Evolutionary conservation across 768 basidiomycete genomes (phyloP), one percentile per base, ranked within the genome.

Genomic region (Mycena crocata): DNA sequence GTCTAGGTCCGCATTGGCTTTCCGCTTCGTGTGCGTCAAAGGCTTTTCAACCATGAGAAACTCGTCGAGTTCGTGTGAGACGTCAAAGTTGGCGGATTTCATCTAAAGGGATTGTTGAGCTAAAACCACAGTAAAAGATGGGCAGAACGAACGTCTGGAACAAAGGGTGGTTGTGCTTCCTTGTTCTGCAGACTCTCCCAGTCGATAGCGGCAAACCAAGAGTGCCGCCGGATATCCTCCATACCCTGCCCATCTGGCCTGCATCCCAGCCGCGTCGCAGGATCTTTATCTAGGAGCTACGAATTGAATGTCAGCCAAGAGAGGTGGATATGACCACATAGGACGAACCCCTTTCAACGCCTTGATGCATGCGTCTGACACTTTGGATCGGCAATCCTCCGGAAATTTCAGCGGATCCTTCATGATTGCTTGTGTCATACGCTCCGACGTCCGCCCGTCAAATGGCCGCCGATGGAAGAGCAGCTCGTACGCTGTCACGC

Each of bases 31-130:
- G 68, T 96, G 95, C 61, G 95, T 98, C 60, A 99, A 81, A n/a
- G 97, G 97, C 77, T 98, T 98, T 81, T 99, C 97, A 57, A 96
- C 96, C 86, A 99, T 89, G 74, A 99, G 79, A 73, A 99, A 93
- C 77, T 99, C 98, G 76, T 99, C 96, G 13, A 99, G 87, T 81
- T 99, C 98, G 74, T 99, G 96, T 37, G 95, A 90, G 39, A 98
- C 92, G 75, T 99, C 97, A 78, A 99, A 99, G 78, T 99, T 99
- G n/a, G 96, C 94, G 79, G 92, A 92, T 77, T 96, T 96, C 79
- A 92, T 89, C 96, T 99, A n/a, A n/a, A n/a, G 74, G 30, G 65
- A 44, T 54, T 55, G 45, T 24, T 23, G 37, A 37, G 62, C 67
- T 72, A 35, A 69, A 48, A 48, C 54, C 26, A 57, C n/a, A 23